A percentile compares a stretch with the other conserved stretches of the same genome.
phyloP scores from a whole-genome alignment of 2,329 filamentous ascomycete genomes.

The Metarhizium robertsii region DNA sequence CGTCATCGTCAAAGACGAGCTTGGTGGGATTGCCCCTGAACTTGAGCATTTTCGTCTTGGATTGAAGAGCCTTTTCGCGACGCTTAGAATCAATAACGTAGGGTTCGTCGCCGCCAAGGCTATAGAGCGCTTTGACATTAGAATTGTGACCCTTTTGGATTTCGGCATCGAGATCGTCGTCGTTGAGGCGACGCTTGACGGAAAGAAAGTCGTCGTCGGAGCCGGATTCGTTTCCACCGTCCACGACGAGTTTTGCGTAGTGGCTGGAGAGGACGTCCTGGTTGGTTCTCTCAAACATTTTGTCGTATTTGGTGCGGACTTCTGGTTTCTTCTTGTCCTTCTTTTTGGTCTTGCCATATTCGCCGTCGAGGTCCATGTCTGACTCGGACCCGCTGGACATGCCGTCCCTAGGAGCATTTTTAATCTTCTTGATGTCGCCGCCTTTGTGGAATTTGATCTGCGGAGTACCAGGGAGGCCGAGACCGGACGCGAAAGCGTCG shows the following conservation, averaged over 20 bases:
- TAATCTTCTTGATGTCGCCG: conserved; percentile 75
- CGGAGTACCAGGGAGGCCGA: conserved; percentile 84
- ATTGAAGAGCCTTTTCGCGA: conserved; percentile 87
- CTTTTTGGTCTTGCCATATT: conserved; percentile 19
- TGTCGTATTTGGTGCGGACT: conserved; percentile 89
- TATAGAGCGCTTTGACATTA: conserved; percentile 50
- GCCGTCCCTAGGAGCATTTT: conserved; percentile 69
- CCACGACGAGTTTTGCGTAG: conserved; percentile 74
- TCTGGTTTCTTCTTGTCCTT: conserved; percentile 55
- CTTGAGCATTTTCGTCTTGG: conserved; percentile 88
- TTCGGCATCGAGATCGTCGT: conserved; percentile 50
- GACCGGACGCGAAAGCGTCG: conserved; percentile 73
- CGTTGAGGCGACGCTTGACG: conserved; percentile 78
- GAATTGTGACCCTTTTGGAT: conserved; percentile 32
- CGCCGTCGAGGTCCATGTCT: conserved; percentile 42
- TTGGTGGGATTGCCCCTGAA: conserved; percentile 81
- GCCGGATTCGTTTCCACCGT: conserved; percentile 38
- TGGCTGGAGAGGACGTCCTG: conserved; percentile 93
- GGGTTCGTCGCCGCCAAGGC: conserved; percentile 61
- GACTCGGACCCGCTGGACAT: conserved; percentile 54
- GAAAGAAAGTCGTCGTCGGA: conserved; percentile 64
- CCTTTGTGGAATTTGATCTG: conserved; percentile 91
- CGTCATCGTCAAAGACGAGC: conserved; percentile 87
- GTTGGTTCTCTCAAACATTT: conserved; percentile 96
- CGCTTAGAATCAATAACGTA: conserved; percentile 89